phyloP scores from a whole-genome alignment of 2,329 filamentous ascomycete genomes.

The Magnaporthiopsis rhizophila region DNA sequence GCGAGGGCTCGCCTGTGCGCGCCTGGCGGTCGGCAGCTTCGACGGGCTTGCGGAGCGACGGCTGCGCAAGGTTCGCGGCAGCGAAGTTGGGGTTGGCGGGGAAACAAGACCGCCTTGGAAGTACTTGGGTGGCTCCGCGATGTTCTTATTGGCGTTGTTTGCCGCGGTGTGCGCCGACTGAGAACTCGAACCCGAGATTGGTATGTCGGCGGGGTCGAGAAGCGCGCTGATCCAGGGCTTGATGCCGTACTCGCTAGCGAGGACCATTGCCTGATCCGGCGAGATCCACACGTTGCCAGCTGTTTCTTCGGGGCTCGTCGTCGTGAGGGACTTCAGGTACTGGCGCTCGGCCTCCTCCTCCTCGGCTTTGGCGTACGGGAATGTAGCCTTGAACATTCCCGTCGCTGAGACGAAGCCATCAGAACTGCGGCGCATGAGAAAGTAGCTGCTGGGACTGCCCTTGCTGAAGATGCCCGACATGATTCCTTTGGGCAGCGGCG shows the following conservation, averaged over 20 bases:
- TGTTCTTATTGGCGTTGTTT: constrained; percentile 55
- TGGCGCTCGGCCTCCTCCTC: constrained; percentile 72
- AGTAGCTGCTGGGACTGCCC: constrained; percentile 84
- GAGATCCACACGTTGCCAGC: constrained; percentile 96
- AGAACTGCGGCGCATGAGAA: constrained; percentile 84
- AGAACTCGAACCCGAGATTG: constrained; percentile 30
- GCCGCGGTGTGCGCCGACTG: constrained; percentile 28
- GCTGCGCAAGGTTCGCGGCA: constrained; percentile 37
- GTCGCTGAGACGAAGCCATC: constrained; percentile 81
- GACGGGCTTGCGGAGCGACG: constrained; percentile 52
- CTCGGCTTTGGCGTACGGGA: constrained; percentile 63
- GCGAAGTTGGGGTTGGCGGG: constrained; percentile 40
- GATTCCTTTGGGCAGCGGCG: constrained; percentile 85
- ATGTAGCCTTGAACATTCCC: constrained; percentile 88
- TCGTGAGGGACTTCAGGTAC: constrained; percentile 74
- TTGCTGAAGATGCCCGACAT: constrained; percentile 82
- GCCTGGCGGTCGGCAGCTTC: constrained; percentile 34
- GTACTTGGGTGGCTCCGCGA: constrained; percentile 74
- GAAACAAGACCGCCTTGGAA: constrained; percentile 32
- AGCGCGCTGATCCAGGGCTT: constrained; percentile 84
- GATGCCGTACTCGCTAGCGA: constrained; percentile 85
- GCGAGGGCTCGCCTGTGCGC: constrained; percentile 42
- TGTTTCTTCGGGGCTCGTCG: constrained; percentile 83
- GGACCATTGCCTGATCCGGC: constrained; percentile 67
- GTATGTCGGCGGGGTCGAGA: constrained; percentile 77